Conservation (phyloP, 2,329 filamentous ascomycete species). For the Lachnellula cervina region DNA sequence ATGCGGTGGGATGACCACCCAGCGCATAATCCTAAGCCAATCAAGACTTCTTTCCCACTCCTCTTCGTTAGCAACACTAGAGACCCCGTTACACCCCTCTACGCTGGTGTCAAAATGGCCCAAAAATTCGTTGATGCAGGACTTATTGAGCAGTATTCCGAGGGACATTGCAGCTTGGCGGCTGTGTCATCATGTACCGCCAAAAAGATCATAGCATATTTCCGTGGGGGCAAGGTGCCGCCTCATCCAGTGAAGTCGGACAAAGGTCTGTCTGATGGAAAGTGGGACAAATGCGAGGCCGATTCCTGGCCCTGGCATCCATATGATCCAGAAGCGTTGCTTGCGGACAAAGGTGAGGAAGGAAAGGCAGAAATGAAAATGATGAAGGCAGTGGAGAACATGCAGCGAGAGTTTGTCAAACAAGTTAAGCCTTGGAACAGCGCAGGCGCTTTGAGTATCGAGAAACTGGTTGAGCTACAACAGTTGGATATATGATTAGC, state of each 20-base stretch:
- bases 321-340: neutral
- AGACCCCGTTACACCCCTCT: constrained; percentile 36
- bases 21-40: constrained; percentile 21
- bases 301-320: constrained; percentile 27
- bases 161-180: constrained; percentile 25
- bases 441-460: neutral
- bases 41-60: constrained; percentile 35
- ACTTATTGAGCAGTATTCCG: constrained; percentile 26
- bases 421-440: neutral
- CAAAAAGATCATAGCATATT: constrained; percentile 22
- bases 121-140: constrained; percentile 25
- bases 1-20: constrained; percentile 29
- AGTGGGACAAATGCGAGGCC: constrained; percentile 26
- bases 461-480: neutral
- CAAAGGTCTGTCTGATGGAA: constrained; percentile 14
- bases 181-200: constrained; percentile 25
- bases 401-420: constrained; percentile 10
- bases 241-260: constrained; percentile 12
- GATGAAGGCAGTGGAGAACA: constrained; percentile 10
- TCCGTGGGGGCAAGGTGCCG: constrained; percentile 24
- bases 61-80: constrained; percentile 37
- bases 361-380: constrained; percentile 5
- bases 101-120: constrained; percentile 28
- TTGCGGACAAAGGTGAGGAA: constrained; percentile 3
- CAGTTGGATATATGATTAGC: too few species aligned